phyloP scores from a whole-genome alignment of 495 filamentous ascomycete genomes.

The Tuber borchii region DNA sequence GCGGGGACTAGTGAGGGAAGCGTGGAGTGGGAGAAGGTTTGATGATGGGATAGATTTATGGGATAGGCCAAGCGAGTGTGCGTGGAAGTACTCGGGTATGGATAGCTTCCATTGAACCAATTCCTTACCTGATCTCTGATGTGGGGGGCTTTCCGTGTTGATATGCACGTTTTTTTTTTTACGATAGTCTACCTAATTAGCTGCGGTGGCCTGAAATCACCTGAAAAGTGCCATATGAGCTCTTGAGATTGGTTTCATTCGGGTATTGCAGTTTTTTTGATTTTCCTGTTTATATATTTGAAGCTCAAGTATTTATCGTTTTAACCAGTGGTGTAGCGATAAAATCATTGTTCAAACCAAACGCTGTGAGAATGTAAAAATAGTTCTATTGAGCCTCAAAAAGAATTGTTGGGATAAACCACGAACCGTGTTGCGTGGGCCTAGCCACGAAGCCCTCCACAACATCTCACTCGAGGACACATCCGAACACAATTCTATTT shows the following conservation, averaged over 20 bases:
- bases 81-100: not conserved
- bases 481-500: not conserved
- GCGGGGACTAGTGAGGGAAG: slow-evolving; percentile 36
- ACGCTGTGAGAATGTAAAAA: not conserved
- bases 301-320: not conserved
- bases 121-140: not conserved
- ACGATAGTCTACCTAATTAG: not conserved
- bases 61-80: not conserved
- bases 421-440: not conserved
- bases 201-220: not conserved
- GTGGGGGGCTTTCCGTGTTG: not conserved
- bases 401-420: not conserved
- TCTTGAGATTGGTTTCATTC: not conserved
- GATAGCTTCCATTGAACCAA: not conserved
- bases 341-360: not conserved
- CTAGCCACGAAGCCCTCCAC: not conserved
- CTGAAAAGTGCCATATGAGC: not conserved
- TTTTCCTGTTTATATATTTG: not conserved
- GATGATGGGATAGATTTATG: not conserved
- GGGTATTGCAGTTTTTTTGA: not conserved
- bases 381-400: not conserved
- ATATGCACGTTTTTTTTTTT: not conserved
- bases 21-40: slow-evolving; percentile 31
- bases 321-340: not conserved
- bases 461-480: not conserved